These are phyloP conservation scores for Darksidea phi DNA, from an alignment of 495 filamentous ascomycete genomes.

Conservation along the genomic window DNA sequence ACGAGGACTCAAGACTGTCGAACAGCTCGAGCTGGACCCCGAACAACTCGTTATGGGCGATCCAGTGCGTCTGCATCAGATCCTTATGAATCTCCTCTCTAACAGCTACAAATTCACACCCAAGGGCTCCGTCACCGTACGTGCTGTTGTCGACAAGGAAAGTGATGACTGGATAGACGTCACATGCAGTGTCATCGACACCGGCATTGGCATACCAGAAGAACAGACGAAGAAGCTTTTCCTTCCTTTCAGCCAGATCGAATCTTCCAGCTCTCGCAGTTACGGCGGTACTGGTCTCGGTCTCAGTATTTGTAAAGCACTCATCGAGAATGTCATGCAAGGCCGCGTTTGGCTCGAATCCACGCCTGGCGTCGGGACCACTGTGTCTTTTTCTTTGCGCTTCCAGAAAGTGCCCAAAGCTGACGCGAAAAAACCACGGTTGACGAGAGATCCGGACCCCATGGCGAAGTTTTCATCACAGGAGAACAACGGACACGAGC, in stretches of 20 bases:
- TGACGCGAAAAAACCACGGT: constrained; percentile 19
- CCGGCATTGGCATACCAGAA: constrained; percentile 82
- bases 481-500: constrained; percentile 33
- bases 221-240: constrained; percentile 82
- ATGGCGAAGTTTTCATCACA: constrained; percentile 59
- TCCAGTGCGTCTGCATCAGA: constrained; percentile 85
- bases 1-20: constrained; percentile 71
- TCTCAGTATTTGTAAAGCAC: constrained; percentile 89
- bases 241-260: constrained; percentile 86
- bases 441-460: constrained; percentile 47
- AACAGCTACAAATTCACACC: constrained; percentile 95
- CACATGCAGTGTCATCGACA: constrained; percentile 84
- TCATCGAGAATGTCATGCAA: constrained; percentile 87
- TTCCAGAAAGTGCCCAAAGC: constrained; percentile 68
- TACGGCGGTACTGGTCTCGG: constrained; percentile 90
- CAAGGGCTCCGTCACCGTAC: constrained; percentile 77
- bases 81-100: constrained; percentile 87
- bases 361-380: constrained; percentile 71
- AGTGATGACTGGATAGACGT: constrained; percentile 66
- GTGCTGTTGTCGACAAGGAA: constrained; percentile 67
- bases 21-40: constrained; percentile 64
- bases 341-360: constrained; percentile 82
- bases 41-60: constrained; percentile 83
- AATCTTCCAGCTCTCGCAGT: constrained; percentile 79
- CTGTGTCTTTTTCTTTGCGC: constrained; percentile 76